Conservation (phyloP, 768 basidiomycete species). For the Panellus pusillus region DNA sequence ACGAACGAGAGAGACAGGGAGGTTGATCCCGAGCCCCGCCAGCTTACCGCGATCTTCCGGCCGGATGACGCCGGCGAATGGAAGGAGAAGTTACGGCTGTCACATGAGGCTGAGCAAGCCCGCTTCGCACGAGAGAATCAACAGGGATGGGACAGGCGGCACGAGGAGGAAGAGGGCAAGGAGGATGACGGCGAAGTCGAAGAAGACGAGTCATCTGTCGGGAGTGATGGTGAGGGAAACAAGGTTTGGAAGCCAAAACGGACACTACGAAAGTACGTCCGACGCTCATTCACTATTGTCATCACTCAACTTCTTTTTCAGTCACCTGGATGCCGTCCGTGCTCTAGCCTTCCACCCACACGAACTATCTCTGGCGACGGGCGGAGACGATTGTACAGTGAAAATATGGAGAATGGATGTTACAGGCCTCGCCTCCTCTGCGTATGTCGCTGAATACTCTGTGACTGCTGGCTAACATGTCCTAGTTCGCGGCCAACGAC, state of each 20-base stretch:
- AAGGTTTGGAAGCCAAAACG: conserved; percentile 86
- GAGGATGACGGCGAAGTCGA: conserved; percentile 72
- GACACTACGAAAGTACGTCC: conserved; percentile 83
- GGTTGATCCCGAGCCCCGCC: conserved; percentile 48
- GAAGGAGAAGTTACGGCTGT: conserved; percentile 72
- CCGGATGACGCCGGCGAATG: conserved; percentile 86
- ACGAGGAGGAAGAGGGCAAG: conserved; percentile 65
- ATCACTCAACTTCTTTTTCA: conserved; percentile 33
- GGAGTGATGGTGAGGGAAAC: conserved; percentile 64
- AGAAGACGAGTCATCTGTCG: conserved; percentile 63
- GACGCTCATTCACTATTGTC: not conserved
- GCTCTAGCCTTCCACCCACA: conserved; percentile 88
- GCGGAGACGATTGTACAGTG: conserved; percentile 92
- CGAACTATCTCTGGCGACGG: conserved; percentile 85
- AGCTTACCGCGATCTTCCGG: conserved; percentile 80
- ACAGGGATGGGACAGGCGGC: conserved; percentile 51
- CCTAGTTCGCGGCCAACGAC: conserved; percentile 67
- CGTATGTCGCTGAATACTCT: conserved; percentile 51
- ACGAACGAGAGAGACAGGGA: conserved; percentile 47
- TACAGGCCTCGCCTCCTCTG: conserved; percentile 67
- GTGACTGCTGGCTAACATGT: conserved; percentile 4
- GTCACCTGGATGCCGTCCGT: conserved; percentile 92
- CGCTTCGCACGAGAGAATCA: conserved; percentile 41
- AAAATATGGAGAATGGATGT: conserved; percentile 95
- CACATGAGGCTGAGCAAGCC: conserved; percentile 63